Evolutionary conservation across 352 stramenopile genomes (phyloP).

Genomic region (Thalassiosira mediterranea): DNA sequence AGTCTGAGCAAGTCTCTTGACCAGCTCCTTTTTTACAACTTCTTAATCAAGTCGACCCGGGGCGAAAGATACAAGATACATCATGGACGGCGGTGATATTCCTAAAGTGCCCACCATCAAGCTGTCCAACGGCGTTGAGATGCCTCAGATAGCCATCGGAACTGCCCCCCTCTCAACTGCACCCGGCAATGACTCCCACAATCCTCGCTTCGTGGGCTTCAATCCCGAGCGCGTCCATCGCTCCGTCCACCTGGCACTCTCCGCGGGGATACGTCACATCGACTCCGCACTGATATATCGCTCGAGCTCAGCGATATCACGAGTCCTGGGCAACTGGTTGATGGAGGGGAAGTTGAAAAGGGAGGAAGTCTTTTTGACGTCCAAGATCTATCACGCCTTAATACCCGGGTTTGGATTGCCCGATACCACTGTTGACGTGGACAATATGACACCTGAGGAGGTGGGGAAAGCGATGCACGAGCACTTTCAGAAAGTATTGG

Average conservation of each 20-base stretch:
- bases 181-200: neutral
- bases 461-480: conserved; percentile 6
- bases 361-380: conserved; percentile 45
- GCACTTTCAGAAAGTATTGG: conserved; percentile 37
- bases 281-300: conserved; percentile 52
- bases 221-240: conserved; percentile 28
- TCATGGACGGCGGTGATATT: too few relatives aligned
- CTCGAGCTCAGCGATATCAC: conserved; percentile 16
- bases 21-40: too few relatives aligned
- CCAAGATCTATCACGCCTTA: conserved; percentile 40
- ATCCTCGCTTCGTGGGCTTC: conserved; percentile 38
- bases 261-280: conserved; percentile 22
- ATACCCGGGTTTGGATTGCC: neutral
- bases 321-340: conserved; percentile 39
- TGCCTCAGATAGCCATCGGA: conserved; percentile 40
- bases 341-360: conserved; percentile 13
- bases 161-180: conserved; percentile 20
- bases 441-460: conserved; percentile 39
- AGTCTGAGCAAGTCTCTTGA: too few relatives aligned
- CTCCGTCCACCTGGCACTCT: conserved; percentile 25
- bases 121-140: conserved; percentile 43
- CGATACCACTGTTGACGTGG: conserved; percentile 21
- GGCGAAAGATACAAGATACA: too few relatives aligned
- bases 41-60: too few relatives aligned
- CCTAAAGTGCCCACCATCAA: neutral